A percentile compares a stretch with the other conserved stretches of the same genome.
Evolutionary conservation across 306 rosid genomes (phyloP).

Genomic region (Biancaea sappan): DNA sequence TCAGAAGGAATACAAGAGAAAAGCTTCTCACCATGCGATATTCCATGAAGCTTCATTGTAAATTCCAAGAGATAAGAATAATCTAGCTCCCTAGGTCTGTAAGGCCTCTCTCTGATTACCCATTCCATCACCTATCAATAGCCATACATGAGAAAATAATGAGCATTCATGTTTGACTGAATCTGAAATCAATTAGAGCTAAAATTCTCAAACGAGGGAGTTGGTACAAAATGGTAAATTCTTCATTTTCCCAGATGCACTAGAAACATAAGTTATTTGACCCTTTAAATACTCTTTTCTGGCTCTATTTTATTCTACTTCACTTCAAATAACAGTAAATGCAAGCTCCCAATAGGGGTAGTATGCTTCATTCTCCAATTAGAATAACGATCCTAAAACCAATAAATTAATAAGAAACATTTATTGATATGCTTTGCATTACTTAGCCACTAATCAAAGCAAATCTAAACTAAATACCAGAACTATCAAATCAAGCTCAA

Average conservation of each 20-base stretch:
- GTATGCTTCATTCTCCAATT: neutral
- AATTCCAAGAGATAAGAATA: conserved; percentile 86
- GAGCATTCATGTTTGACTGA: neutral
- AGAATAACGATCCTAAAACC: neutral
- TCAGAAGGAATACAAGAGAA: conserved; percentile 63
- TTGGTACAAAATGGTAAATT: neutral
- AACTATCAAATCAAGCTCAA: neutral
- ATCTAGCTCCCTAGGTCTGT: conserved; percentile 73
- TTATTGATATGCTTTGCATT: neutral
- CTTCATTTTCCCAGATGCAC: conserved; percentile 5
- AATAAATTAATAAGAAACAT: neutral
- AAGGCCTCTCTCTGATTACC: conserved; percentile 90
- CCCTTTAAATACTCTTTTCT: neutral
- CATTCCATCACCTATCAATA: conserved; percentile 90
- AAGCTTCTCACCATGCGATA: conserved; percentile 80
- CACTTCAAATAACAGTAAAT: neutral
- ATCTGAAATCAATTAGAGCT: conserved; percentile 5
- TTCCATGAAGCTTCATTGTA: conserved; percentile 76
- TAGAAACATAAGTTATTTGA: neutral
- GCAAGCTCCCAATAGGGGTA: neutral
- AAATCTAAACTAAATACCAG: neutral
- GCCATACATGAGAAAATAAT: neutral
- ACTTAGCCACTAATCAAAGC: neutral
- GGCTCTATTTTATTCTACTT: conserved; percentile 2
- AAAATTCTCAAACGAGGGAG: no score